phyloP scores from a whole-genome alignment of 805 yeast species.

The Candida silvicultrix region DNA sequence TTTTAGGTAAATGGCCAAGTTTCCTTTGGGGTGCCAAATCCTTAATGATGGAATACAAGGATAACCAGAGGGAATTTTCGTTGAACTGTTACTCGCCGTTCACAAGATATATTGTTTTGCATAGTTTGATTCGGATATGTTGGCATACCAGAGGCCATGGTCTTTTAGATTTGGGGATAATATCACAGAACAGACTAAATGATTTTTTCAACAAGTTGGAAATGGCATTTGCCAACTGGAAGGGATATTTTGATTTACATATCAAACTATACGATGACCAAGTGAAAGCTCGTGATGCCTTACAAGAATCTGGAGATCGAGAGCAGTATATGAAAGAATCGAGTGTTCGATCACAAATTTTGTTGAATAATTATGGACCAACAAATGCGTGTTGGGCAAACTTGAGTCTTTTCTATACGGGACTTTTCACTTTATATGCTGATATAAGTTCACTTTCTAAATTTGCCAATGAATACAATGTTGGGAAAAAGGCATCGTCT shows the following conservation, averaged over 20 bases:
- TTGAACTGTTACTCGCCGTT: conserved; percentile 29
- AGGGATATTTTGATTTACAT: background rate
- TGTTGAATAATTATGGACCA: background rate
- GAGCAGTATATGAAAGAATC: background rate
- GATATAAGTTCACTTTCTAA: background rate
- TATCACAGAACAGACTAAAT: background rate
- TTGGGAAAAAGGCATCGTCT: background rate
- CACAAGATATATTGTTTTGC: conserved; percentile 27
- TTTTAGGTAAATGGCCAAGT: conserved; percentile 30
- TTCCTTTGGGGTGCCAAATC: conserved; percentile 28
- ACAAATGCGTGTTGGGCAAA: background rate
- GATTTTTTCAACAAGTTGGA: background rate
- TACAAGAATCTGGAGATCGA: background rate
- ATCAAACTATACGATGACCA: background rate
- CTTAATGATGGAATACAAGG: conserved; percentile 26
- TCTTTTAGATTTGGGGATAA: background rate
- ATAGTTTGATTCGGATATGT: conserved; percentile 17
- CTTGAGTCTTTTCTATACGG: background rate
- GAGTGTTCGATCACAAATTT: background rate
- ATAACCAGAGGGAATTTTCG: conserved; percentile 26
- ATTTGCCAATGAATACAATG: background rate
- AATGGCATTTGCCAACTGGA: background rate
- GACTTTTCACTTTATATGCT: background rate
- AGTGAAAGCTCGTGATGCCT: background rate
- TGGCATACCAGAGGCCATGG: conserved; percentile 1